Conservation (phyloP, 2,329 filamentous ascomycete genomes). For the Acrocalymma vagum region DNA sequence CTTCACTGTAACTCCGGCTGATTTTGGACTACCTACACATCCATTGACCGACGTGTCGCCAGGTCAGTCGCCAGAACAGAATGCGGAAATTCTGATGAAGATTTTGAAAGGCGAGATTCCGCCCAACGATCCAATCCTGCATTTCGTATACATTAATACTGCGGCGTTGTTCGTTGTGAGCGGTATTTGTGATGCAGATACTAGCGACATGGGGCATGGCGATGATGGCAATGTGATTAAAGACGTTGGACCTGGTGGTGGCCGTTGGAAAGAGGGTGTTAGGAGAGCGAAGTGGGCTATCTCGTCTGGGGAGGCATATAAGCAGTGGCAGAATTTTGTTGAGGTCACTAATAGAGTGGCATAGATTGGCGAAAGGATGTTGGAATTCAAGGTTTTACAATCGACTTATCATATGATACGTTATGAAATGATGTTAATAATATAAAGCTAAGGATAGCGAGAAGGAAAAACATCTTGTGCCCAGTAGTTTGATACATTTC, state of each 20-base stretch:
- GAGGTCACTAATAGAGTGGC: conserved; percentile 72
- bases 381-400: too few relatives aligned
- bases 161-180: conserved; percentile 86
- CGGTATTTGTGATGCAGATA: conserved; percentile 85
- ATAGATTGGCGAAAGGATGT: conserved; percentile 13
- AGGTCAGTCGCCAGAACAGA: conserved; percentile 85
- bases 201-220: conserved; percentile 78
- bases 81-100: conserved; percentile 81
- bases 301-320: conserved; percentile 84
- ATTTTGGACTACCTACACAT: conserved; percentile 84
- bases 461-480: too few relatives aligned
- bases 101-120: conserved; percentile 78
- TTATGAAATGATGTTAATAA: too few relatives aligned
- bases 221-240: conserved; percentile 83
- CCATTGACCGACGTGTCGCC: conserved; percentile 80
- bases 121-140: conserved; percentile 82
- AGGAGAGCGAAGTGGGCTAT: conserved; percentile 88
- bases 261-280: conserved; percentile 95
- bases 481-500: too few relatives aligned
- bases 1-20: conserved; percentile 80
- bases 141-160: conserved; percentile 95
- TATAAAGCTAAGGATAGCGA: too few relatives aligned
- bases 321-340: conserved; percentile 83
- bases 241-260: conserved; percentile 84
- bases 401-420: too few relatives aligned